phyloP scores from a whole-genome alignment of 768 basidiomycete genomes.

The Rhodotorula sphaerocarpa region DNA sequence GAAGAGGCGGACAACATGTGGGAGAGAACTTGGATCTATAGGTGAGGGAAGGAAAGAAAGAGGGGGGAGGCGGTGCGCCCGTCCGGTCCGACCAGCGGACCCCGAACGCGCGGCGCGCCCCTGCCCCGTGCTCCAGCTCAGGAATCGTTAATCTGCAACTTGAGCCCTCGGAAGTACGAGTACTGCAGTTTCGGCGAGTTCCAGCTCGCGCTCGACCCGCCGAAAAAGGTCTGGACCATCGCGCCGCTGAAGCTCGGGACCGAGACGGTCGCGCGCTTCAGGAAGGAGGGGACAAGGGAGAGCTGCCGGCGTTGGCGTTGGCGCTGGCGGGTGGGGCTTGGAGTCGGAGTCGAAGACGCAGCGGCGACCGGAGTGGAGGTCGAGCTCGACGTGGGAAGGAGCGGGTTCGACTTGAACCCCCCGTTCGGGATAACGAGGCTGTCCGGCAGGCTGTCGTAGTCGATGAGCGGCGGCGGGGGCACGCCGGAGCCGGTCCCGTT shows the following conservation, averaged over 20 bases:
- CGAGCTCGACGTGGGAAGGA: background rate
- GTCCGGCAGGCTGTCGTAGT: conserved; percentile 30
- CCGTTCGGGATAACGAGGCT: conserved; percentile 33
- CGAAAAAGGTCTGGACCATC: conserved; percentile 37
- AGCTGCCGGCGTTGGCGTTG: background rate
- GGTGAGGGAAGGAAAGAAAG: too few species aligned
- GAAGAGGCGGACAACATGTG: too few species aligned
- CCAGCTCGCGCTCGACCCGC: conserved; percentile 19
- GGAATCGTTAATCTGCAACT: conserved; percentile 19
- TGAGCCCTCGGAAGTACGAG: conserved; percentile 34
- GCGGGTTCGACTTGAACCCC: conserved; percentile 17
- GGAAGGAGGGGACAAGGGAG: background rate
- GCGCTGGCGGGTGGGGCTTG: too few species aligned
- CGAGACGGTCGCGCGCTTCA: conserved; percentile 1
- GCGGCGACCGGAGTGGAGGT: background rate
- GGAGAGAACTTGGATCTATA: too few species aligned
- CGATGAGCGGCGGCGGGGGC: conserved; percentile 15
- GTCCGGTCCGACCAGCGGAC: too few species aligned
- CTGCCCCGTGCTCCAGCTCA: too few species aligned
- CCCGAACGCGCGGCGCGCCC: too few species aligned
- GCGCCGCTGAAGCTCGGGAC: conserved; percentile 22
- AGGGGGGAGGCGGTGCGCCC: too few species aligned
- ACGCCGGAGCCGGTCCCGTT: background rate
- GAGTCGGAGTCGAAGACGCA: background rate
- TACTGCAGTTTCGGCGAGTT: conserved; percentile 32